Conservation (phyloP, 345 rosid species). For the Clarkia xantiana region DNA sequence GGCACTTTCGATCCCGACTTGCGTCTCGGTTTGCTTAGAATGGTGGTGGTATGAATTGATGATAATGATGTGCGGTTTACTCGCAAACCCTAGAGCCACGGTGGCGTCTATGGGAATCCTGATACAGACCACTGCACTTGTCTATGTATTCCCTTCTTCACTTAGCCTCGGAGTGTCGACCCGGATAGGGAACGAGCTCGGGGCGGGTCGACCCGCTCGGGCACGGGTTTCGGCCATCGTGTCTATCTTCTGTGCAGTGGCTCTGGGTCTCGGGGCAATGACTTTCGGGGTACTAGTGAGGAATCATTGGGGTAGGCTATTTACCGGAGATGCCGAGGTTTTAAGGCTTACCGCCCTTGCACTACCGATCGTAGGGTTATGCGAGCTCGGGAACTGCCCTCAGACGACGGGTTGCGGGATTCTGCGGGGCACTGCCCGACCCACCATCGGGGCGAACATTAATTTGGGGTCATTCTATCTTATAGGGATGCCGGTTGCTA, state of each 20-base stretch:
- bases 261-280: slow-evolving; percentile 62
- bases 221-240: slow-evolving; percentile 73
- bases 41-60: slow-evolving; percentile 99
- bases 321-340: slow-evolving; percentile 54
- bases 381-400: slow-evolving; percentile 96
- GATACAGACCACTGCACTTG: slow-evolving; percentile 76
- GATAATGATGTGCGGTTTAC: slow-evolving; percentile 81
- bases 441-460: slow-evolving; percentile 79
- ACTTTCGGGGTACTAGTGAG: slow-evolving; percentile 56
- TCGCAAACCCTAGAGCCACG: slow-evolving; percentile 71
- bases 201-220: slow-evolving; percentile 64
- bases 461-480: slow-evolving; percentile 84
- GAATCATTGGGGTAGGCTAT: slow-evolving; percentile 71
- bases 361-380: slow-evolving; percentile 76
- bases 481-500: slow-evolving; percentile 86
- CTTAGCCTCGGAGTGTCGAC: slow-evolving; percentile 87
- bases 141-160: slow-evolving; percentile 87
- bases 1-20: slow-evolving; percentile 76
- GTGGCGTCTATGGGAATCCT: slow-evolving; percentile 94
- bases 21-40: slow-evolving; percentile 85
- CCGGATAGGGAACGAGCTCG: slow-evolving; percentile 80
- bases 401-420: slow-evolving; percentile 95
- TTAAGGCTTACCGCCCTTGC: slow-evolving; percentile 64
- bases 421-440: slow-evolving; percentile 79
- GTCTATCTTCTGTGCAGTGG: slow-evolving; percentile 43